Conservation (phyloP, 192 early-diverging fungal genomes). For the Umbelopsis sp. region DNA sequence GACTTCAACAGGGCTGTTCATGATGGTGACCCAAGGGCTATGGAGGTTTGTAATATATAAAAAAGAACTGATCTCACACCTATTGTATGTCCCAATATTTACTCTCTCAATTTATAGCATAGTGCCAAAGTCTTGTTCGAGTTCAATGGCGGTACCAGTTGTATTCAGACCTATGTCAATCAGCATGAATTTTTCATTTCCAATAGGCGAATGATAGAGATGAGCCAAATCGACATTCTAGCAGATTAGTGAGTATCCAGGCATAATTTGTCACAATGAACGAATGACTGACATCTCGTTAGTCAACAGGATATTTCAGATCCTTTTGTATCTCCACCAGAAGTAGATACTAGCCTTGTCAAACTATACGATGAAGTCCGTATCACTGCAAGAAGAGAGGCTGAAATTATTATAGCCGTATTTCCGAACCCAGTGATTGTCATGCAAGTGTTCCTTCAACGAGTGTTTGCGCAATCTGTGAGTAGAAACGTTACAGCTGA, state of each 20-base stretch:
- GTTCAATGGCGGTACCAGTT: constrained; percentile 95
- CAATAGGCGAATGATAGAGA: constrained; percentile 67
- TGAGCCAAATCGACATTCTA: constrained; percentile 37
- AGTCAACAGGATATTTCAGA: constrained; percentile 51
- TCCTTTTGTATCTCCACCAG: constrained; percentile 56
- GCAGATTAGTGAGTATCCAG: constrained; percentile 34
- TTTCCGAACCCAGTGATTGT: constrained; percentile 91
- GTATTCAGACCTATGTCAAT: constrained; percentile 93
- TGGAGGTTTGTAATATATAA: constrained; percentile 64
- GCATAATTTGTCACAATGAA: background rate
- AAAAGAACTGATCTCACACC: background rate
- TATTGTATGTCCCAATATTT: background rate
- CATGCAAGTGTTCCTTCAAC: constrained; percentile 91
- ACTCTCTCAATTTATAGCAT: constrained; percentile 51
- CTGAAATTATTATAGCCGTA: constrained; percentile 88
- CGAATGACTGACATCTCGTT: background rate
- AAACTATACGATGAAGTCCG: constrained; percentile 86
- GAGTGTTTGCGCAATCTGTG: constrained; percentile 96
- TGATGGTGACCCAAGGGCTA: constrained; percentile 68
- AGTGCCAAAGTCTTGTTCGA: constrained; percentile 86
- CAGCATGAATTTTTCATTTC: constrained; percentile 97
- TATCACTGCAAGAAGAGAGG: constrained; percentile 83
- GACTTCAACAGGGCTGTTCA: constrained; percentile 87
- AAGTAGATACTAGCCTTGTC: constrained; percentile 68
- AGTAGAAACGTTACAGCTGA: constrained; percentile 1